Evolutionary conservation across 305 asterid genomes (phyloP), one percentile per base, ranked within the genome.

Genomic region (Fraxinus baroniana): DNA sequence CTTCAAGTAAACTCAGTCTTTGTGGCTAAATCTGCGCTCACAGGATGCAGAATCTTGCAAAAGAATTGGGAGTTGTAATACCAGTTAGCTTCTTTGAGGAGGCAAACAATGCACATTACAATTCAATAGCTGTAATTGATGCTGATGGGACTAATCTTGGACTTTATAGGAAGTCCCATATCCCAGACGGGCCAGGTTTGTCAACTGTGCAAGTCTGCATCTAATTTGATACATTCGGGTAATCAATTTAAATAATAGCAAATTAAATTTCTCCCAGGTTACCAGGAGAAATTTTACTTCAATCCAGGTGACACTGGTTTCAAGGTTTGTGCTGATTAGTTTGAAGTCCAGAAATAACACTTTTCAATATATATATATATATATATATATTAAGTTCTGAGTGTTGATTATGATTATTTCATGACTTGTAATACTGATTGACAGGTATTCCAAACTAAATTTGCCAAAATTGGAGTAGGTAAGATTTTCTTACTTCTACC

Each of bases 221-320:
- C 33, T 70, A 52, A 17, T 33, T 74, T 80, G 60, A 17, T 75
- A 70, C 78, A 18, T 84, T 73, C 15, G 5, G 22, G 37, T 78
- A 22, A 7, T 76, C 36, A 36, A 13, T 57, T 81, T 82, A 74
- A 79, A 46, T 83, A 62, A 36, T 35, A 72, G 70, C 64, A 76
- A 81, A 74, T 78, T 76, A 24, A 82, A 74, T 60, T 85, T 64
- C 80, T 85, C 78, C 81, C 93, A 94, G 98, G 99, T 77, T 96
- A 96, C 89, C 98, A 94, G 90, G 99, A 96, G 91, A 96, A 96
- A 77, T 96, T 91, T 87, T 94, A 96, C 90, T 96, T 96, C 86
- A 96, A 96, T 88, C 98, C 97, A 13, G 98, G 99, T 13, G 99
- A 96, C 90, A 96, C 98, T 52, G 98, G 99, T 75, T 96, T 96